phyloP scores from a whole-genome alignment of 352 stramenopile genomes.

The Phytophthora uliginosa region DNA sequence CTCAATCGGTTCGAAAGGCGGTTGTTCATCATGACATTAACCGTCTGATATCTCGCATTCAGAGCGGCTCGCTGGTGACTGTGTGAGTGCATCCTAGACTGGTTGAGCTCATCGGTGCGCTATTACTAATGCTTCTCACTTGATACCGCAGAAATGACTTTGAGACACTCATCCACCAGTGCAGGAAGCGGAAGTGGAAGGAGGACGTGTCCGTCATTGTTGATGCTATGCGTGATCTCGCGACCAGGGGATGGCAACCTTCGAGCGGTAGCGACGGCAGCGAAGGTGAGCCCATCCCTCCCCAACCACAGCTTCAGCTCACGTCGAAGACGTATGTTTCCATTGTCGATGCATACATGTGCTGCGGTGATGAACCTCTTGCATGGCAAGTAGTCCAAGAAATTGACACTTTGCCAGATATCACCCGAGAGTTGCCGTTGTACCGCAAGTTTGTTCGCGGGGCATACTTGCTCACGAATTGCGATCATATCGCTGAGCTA shows the following conservation, averaged over 20 bases:
- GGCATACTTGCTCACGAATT: constrained; percentile 70
- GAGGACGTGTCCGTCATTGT: constrained; percentile 73
- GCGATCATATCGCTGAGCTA: constrained; percentile 67
- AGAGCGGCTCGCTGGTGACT: constrained; percentile 53
- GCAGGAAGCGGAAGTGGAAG: constrained; percentile 87
- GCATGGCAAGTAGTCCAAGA: constrained; percentile 71
- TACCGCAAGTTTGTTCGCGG: constrained; percentile 84
- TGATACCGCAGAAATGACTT: constrained; percentile 71
- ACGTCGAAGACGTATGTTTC: constrained; percentile 77
- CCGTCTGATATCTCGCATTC: constrained; percentile 63
- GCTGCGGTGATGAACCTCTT: constrained; percentile 62
- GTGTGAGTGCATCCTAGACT: constrained; percentile 47
- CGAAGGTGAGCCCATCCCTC: constrained; percentile 28
- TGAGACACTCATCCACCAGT: constrained; percentile 86
- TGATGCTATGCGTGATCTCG: constrained; percentile 61
- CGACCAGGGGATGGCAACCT: constrained; percentile 52
- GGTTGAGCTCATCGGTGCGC: background rate
- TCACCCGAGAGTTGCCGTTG: constrained; percentile 53
- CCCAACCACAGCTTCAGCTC: constrained; percentile 67
- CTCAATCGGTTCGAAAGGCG: constrained; percentile 66
- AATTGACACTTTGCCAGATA: constrained; percentile 47
- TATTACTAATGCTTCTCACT: constrained; percentile 10
- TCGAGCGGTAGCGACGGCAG: constrained; percentile 2
- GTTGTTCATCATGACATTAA: constrained; percentile 81
- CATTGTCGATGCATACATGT: constrained; percentile 83